Evolutionary conservation across 2,329 filamentous ascomycete genomes (phyloP).

Genomic region (Trichoderma aggressivum): DNA sequence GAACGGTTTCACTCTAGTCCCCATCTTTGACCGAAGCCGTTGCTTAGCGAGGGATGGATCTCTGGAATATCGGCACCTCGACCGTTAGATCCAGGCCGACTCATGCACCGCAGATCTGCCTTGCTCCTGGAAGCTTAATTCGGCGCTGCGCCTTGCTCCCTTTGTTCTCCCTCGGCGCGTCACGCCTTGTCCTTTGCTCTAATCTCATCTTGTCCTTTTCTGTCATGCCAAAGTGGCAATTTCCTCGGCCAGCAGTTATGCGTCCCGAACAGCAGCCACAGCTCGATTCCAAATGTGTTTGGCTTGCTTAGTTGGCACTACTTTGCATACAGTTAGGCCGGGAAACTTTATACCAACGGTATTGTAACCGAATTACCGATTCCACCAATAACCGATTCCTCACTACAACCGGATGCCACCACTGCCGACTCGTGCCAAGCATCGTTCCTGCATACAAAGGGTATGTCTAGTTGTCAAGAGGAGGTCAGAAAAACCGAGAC

Average conservation of each 20-base stretch:
- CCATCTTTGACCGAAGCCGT: not conserved
- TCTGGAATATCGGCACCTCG: not conserved
- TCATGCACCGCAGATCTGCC: not conserved
- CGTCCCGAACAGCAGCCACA: not conserved
- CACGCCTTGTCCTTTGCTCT: not conserved
- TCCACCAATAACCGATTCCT: not conserved
- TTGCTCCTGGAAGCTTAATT: not conserved
- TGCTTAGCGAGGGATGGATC: not conserved
- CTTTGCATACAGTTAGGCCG: not conserved
- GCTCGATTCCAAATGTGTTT: not conserved
- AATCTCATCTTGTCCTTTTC: not conserved
- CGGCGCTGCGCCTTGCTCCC: not conserved
- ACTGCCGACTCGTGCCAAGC: not conserved
- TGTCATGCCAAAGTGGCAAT: not conserved
- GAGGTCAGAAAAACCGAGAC: too few relatives aligned
- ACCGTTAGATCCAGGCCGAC: not conserved
- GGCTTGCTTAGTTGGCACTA: not conserved
- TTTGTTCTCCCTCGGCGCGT: not conserved
- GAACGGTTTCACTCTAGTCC: not conserved
- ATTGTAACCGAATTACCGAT: not conserved
- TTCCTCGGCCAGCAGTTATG: not conserved
- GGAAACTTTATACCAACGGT: not conserved
- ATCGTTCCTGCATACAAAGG: not conserved
- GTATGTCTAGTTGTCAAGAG: not conserved
- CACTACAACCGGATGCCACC: not conserved